Evolutionary conservation across 2,329 filamentous ascomycete genomes (phyloP), one percentile per base, ranked within the genome.

Genomic region (Fusarium nygamai): DNA sequence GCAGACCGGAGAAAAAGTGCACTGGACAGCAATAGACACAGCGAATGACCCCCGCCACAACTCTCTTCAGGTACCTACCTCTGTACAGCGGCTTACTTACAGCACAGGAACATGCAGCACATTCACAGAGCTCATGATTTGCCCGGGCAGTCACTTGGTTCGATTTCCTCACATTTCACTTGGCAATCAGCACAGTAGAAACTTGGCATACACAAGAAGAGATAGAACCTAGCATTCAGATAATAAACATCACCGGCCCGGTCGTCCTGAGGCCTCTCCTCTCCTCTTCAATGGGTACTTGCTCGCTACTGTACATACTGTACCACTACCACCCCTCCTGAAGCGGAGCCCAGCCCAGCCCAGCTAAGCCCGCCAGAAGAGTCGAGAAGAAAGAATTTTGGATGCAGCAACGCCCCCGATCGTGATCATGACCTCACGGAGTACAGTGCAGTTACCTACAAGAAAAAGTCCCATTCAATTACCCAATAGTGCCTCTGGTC

Each of bases 341-440:
- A 38, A 63, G 72, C 72, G 72, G 72, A 75, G 48, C 65, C 64
- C 61, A 53, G 51, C 46, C 64, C 61, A 34, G 48, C 61, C 54
- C 48, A 73, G 60, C 69, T 72, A 65, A 75, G 63, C 67, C 77
- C 72, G 68, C 68, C 76, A 78, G 77, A 79, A 78, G 72, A 76
- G 74, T 78, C 74, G 59, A 77, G 75, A 79, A 78, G 67, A 69
- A 72, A 69, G 64, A 68, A 36, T 57, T 57, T 61, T 65, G 59
- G 57, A 36, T 70, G 61, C 53, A 61, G 44, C 58, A 69, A 71
- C 65, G 43, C 66, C 61, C 72, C 69, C 67, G 74, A 80, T 82
- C 78, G 79, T 78, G 78, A 81, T 81, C 77, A 80, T 80, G 78
- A 80, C 78, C 76, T 81, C 76, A 80, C 73, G 64, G 67, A 73